Evolutionary conservation across 176 grass and related monocot species (phyloP).

Genomic region (Carex parvula): DNA sequence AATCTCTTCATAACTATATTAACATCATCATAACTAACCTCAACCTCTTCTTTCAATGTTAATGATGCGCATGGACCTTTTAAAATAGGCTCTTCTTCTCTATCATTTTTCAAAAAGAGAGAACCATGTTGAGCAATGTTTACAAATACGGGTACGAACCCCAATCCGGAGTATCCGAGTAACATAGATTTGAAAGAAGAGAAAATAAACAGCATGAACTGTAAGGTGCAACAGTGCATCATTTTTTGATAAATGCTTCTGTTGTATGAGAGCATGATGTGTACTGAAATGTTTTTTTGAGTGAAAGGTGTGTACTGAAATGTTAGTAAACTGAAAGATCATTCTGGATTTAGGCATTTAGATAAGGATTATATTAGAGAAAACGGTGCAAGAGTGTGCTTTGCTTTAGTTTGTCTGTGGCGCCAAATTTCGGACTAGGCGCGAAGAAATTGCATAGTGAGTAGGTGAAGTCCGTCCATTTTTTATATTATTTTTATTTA

Average conservation of each 20-base stretch:
- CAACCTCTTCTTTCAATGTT: conserved; percentile 7
- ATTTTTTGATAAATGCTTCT: conserved; percentile 18
- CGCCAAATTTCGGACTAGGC: background rate
- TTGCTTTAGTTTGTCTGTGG: background rate
- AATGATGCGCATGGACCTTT: background rate
- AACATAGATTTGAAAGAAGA: background rate
- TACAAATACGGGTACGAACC: too few relatives aligned
- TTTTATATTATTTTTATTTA: background rate
- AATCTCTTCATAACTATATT: conserved; percentile 37
- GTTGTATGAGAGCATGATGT: background rate
- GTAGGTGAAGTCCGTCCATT: background rate
- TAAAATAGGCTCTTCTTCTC: background rate
- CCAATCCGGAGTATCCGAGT: too few relatives aligned
- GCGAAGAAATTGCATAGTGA: conserved; percentile 21
- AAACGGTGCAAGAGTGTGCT: background rate
- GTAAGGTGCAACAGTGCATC: background rate
- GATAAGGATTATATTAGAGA: conserved; percentile 11
- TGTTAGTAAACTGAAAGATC: conserved; percentile 21
- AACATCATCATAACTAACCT: conserved; percentile 25
- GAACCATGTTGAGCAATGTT: background rate
- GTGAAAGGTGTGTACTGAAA: background rate
- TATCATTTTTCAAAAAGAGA: background rate
- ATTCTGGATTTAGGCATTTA: conserved; percentile 15
- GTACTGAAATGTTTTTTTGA: background rate
- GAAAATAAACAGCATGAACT: conserved; percentile 3